Percentiles rank a stretch among this genome's conserved stretches.
Evolutionary conservation across 345 rosid genomes (phyloP).

Genomic region (Camelina sativa): DNA sequence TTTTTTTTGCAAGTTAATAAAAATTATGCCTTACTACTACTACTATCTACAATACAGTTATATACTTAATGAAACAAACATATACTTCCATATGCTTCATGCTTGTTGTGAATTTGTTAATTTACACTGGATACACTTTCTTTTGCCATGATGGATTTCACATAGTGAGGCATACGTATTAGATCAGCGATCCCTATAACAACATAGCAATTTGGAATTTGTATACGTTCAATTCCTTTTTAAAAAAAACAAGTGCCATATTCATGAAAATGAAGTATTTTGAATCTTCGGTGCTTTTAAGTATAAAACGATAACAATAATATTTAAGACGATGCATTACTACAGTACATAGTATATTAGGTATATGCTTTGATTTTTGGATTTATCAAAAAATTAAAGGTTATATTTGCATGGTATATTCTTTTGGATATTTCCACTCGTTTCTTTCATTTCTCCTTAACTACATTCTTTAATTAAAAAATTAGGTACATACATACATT

Average conservation of each 20-base stretch:
- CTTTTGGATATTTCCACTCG: conserved; percentile 30
- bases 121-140: too few species aligned
- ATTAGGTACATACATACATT: not conserved
- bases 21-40: too few species aligned
- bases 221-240: not conserved
- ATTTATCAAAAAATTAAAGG: not conserved
- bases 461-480: not conserved
- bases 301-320: conserved; percentile 5
- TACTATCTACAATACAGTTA: too few species aligned
- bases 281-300: conserved; percentile 10
- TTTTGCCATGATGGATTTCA: conserved; percentile 9
- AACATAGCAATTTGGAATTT: conserved; percentile 3
- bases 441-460: not conserved
- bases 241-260: conserved; percentile 6
- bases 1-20: too few species aligned
- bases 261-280: conserved; percentile 25
- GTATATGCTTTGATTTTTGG: conserved; percentile 18
- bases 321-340: conserved; percentile 7
- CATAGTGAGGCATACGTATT: not conserved
- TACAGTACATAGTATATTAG: not conserved
- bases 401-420: conserved; percentile 29
- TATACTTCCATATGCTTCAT: too few species aligned
- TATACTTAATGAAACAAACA: too few species aligned
- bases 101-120: too few species aligned
- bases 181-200: not conserved